Conservation (phyloP, 805 yeast genomes). For the Metschnikowia noctiluminum region DNA sequence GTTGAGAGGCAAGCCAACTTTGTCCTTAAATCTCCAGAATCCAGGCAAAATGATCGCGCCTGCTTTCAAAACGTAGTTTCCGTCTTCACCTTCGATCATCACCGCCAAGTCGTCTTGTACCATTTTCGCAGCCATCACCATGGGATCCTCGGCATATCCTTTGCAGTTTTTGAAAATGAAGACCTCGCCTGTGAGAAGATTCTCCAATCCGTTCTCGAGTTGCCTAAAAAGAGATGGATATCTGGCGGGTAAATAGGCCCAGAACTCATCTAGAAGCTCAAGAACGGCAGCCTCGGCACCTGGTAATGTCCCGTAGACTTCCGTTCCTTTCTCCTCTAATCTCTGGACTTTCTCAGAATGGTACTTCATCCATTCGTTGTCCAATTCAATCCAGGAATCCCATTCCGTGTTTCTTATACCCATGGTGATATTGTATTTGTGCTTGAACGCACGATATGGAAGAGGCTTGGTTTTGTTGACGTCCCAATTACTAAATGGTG, state of each 20-base stretch:
- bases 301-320: conserved; percentile 48
- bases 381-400: conserved; percentile 64
- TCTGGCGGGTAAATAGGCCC: conserved; percentile 51
- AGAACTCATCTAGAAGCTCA: conserved; percentile 53
- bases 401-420: conserved; percentile 63
- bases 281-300: conserved; percentile 52
- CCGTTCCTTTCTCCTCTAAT: conserved; percentile 43
- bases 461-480: conserved; percentile 48
- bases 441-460: conserved; percentile 67
- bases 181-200: conserved; percentile 51
- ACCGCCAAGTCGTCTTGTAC: conserved; percentile 67
- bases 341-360: conserved; percentile 53
- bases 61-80: conserved; percentile 53
- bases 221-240: conserved; percentile 53
- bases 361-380: conserved; percentile 58
- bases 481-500: conserved; percentile 48
- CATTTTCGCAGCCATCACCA: conserved; percentile 53
- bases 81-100: conserved; percentile 58
- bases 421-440: conserved; percentile 63
- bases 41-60: conserved; percentile 67
- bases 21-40: conserved; percentile 66
- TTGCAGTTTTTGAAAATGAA: conserved; percentile 28
- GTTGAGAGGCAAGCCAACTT: conserved; percentile 50
- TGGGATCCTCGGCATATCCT: conserved; percentile 46
- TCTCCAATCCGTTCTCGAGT: conserved; percentile 47